Evolutionary conservation across 805 yeast species (phyloP).

Genomic region (Blastobotrys parvus): DNA sequence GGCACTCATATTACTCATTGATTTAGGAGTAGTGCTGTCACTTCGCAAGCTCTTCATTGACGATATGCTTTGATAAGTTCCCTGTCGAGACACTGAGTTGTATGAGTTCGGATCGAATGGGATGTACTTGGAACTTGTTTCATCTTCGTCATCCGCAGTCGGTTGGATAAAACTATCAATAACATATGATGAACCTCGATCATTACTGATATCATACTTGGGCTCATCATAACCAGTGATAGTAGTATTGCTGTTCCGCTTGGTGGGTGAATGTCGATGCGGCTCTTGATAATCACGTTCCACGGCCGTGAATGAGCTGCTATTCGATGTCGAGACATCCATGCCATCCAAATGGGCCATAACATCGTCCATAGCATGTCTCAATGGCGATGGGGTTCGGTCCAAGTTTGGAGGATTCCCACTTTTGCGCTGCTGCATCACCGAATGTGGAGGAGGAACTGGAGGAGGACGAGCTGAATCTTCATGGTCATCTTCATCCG

Average conservation of each 20-base stretch:
- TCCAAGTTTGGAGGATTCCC: conserved; percentile 8
- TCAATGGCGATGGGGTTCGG: conserved; percentile 26
- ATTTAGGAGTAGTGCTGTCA: conserved; percentile 26
- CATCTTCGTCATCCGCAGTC: conserved; percentile 6
- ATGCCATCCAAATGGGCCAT: conserved; percentile 23
- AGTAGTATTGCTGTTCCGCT: conserved; percentile 5
- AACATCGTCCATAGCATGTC: conserved; percentile 29
- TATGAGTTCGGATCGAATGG: conserved; percentile 17
- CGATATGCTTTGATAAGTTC: neutral
- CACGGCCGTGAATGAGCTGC: conserved; percentile 4
- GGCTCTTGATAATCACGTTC: conserved; percentile 2
- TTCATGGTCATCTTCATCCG: no score
- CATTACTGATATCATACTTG: neutral
- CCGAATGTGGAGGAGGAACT: conserved; percentile 1
- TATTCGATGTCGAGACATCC: conserved; percentile 15
- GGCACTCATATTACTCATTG: conserved; percentile 65
- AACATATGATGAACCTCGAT: neutral
- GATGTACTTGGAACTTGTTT: conserved; percentile 5
- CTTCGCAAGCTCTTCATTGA: conserved; percentile 9
- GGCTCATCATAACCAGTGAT: conserved; percentile 1
- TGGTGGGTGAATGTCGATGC: neutral
- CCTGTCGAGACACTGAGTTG: conserved; percentile 1
- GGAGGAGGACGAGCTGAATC: no score
- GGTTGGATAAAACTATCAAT: neutral
- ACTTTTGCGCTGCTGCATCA: neutral